phyloP scores from a whole-genome alignment of 2,329 filamentous ascomycete species.

The Ciborinia camelliae region DNA sequence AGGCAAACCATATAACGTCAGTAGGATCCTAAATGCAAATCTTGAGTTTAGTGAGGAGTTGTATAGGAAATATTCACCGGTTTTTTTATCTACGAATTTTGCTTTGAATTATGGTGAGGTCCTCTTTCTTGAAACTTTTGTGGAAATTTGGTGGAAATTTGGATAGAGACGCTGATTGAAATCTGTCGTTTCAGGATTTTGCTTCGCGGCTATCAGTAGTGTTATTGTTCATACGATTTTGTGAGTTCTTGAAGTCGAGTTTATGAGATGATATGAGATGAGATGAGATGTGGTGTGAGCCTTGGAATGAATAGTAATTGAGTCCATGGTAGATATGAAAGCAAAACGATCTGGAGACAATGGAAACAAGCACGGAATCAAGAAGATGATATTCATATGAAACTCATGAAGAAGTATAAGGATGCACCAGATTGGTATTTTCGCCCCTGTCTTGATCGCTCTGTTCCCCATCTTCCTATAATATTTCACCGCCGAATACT shows the following conservation, averaged over 20 bases:
- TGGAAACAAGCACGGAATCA: slow-evolving; percentile 58
- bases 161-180: neutral
- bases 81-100: slow-evolving; percentile 56
- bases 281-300: neutral
- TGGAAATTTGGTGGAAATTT: too few species aligned
- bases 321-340: slow-evolving; percentile 50
- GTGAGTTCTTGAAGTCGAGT: slow-evolving; percentile 28
- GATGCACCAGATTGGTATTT: slow-evolving; percentile 1
- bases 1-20: slow-evolving; percentile 55
- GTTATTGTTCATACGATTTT: slow-evolving; percentile 61
- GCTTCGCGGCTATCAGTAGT: slow-evolving; percentile 60
- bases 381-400: slow-evolving; percentile 40
- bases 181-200: neutral
- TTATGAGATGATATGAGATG: too few species aligned
- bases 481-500: too few species aligned
- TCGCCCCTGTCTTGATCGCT: neutral
- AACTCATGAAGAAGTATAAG: slow-evolving; percentile 54
- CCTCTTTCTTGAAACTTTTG: neutral
- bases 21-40: slow-evolving; percentile 54
- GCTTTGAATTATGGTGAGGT: slow-evolving; percentile 48
- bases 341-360: slow-evolving; percentile 64
- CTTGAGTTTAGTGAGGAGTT: slow-evolving; percentile 57
- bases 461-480: neutral
- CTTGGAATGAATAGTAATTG: slow-evolving; percentile 45
- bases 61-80: slow-evolving; percentile 45